These are phyloP conservation scores for Durusdinium trenchii DNA, from an alignment of 73 alveolate species.

Conservation along the genomic window DNA sequence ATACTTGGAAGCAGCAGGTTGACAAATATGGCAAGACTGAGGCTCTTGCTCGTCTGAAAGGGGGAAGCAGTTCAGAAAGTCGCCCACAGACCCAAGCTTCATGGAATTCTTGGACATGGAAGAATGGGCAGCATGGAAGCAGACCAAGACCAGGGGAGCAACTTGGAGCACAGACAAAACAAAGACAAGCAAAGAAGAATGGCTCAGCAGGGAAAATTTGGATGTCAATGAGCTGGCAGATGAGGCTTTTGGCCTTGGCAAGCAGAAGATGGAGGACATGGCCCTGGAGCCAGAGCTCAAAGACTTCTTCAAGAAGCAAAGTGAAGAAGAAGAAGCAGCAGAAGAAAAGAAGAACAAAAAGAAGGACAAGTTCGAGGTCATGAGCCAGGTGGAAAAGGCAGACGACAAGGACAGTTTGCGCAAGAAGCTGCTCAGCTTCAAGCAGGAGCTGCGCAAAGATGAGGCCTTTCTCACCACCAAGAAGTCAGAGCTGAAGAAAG, in stretches of 20 bases:
- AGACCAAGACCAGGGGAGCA: not conserved
- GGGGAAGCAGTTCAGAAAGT: not conserved
- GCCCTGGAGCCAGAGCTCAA: constrained; percentile 1
- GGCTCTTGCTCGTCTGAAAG: constrained; percentile 18
- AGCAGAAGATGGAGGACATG: not conserved
- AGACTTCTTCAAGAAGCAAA: not conserved
- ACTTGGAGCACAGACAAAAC: not conserved
- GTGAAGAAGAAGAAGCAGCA: not conserved
- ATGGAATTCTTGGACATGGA: not conserved
- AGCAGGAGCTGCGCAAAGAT: no score
- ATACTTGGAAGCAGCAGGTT: constrained; percentile 36
- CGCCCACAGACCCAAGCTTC: not conserved
- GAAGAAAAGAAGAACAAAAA: not conserved
- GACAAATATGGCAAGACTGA: constrained; percentile 47
- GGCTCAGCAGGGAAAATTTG: not conserved
- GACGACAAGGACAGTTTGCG: no score
- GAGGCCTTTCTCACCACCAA: no score
- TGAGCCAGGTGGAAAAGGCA: no score
- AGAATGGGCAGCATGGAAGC: not conserved
- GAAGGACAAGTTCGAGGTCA: no score
- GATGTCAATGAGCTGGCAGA: not conserved
- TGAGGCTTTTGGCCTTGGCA: not conserved
- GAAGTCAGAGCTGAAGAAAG: no score
- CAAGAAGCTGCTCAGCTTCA: no score
- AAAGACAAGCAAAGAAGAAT: not conserved